Percentiles rank a stretch among this genome's conserved stretches.
phyloP scores from a whole-genome alignment of 495 filamentous ascomycete genomes.

The Aspergillus steynii region DNA sequence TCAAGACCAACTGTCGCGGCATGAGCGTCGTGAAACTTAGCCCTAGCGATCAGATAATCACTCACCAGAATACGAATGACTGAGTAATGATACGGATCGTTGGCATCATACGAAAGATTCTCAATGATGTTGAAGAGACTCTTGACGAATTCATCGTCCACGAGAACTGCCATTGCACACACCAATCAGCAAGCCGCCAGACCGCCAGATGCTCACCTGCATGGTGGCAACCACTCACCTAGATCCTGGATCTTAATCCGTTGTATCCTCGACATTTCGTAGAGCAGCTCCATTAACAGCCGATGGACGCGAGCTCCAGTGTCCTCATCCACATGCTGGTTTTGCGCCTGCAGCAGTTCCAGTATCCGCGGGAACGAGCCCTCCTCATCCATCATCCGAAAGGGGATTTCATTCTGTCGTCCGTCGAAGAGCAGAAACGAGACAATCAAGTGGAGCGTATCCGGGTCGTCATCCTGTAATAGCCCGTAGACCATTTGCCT shows the following conservation, averaged over 20 bases:
- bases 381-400: slow-evolving; percentile 84
- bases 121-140: slow-evolving; percentile 90
- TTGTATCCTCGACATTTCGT: slow-evolving; percentile 97
- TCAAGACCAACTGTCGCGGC: slow-evolving; percentile 75
- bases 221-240: slow-evolving; percentile 42
- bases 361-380: slow-evolving; percentile 80
- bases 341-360: slow-evolving; percentile 71
- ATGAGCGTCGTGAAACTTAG: slow-evolving; percentile 14
- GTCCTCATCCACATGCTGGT: slow-evolving; percentile 57
- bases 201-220: neutral
- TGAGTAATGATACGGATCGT: slow-evolving; percentile 95
- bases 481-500: slow-evolving; percentile 90
- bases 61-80: slow-evolving; percentile 88
- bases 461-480: slow-evolving; percentile 80
- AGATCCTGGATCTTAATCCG: slow-evolving; percentile 75
- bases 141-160: slow-evolving; percentile 83
- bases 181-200: neutral
- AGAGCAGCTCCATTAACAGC: slow-evolving; percentile 82
- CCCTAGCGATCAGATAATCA: slow-evolving; percentile 18
- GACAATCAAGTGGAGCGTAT: slow-evolving; percentile 75
- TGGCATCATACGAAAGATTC: slow-evolving; percentile 79
- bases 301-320: slow-evolving; percentile 72
- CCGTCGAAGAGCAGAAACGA: slow-evolving; percentile 93
- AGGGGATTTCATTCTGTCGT: slow-evolving; percentile 70
- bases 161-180: slow-evolving; percentile 41